phyloP scores from a whole-genome alignment of 176 grass and related monocot species.

The Triticum urartu region DNA sequence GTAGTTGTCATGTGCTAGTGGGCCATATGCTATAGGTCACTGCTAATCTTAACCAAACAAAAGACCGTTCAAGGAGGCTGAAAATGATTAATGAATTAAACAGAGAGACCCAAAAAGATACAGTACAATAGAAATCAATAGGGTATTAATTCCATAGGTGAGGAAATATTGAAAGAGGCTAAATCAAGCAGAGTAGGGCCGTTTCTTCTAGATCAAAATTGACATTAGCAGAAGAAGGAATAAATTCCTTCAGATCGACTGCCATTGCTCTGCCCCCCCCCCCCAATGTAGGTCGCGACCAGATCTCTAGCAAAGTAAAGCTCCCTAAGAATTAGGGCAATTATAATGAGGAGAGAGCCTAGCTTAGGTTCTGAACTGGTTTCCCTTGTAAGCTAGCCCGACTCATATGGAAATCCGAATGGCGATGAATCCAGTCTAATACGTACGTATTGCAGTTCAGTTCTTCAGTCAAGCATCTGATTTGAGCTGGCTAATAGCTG shows the following conservation, averaged over 20 bases:
- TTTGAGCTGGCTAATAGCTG: not conserved
- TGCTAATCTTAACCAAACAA: not conserved
- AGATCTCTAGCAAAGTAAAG: not conserved
- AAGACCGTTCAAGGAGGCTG: not conserved
- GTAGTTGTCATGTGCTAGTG: not conserved
- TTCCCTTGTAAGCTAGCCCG: not conserved
- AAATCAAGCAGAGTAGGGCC: not conserved
- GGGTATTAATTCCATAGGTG: not conserved
- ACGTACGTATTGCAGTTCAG: not conserved
- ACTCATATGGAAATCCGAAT: not conserved
- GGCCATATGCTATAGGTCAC: not conserved
- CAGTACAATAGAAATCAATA: not conserved
- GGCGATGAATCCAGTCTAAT: not conserved
- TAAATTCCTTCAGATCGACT: not conserved
- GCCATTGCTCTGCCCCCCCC: no score
- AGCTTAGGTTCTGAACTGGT: not conserved
- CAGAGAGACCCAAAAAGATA: not conserved
- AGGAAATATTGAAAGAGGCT: not conserved
- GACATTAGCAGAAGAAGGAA: not conserved
- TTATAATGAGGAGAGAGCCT: not conserved
- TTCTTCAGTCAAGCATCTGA: not conserved
- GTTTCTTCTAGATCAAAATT: not conserved
- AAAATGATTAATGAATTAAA: not conserved
- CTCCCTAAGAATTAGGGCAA: not conserved
- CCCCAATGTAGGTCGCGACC: not conserved